Percentiles rank a stretch among this genome's conserved stretches.
phyloP scores from a whole-genome alignment of 2,329 filamentous ascomycete genomes.

The Botrytis porri region DNA sequence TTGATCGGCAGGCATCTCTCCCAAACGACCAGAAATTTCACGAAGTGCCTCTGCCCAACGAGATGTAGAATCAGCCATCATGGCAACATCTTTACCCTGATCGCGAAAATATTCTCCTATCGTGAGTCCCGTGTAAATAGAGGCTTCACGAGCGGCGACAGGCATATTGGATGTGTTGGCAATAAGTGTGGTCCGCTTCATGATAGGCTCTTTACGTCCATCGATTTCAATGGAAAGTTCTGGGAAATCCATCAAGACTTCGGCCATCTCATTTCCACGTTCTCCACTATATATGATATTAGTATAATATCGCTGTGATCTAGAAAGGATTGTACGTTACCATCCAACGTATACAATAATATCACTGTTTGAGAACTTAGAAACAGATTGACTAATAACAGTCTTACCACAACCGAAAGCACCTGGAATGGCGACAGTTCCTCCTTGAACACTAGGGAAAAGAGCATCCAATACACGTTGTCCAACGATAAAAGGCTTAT shows the following conservation, averaged over 20 bases:
- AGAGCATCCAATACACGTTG: conserved; percentile 95
- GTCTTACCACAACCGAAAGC: conserved; percentile 99
- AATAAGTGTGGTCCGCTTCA: conserved; percentile 98
- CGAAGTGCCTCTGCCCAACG: conserved; percentile 98
- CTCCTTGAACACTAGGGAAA: conserved; percentile 94
- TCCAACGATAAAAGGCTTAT: conserved; percentile 90
- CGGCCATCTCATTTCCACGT: conserved; percentile 98
- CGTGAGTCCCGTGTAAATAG: conserved; percentile 89
- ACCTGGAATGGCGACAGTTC: conserved; percentile 95
- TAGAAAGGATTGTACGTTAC: background rate
- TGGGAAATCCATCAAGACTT: conserved; percentile 99
- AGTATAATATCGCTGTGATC: background rate
- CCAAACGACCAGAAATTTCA: conserved; percentile 97
- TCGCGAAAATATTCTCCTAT: conserved; percentile 97
- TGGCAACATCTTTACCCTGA: conserved; percentile 94
- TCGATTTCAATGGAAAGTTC: conserved; percentile 94
- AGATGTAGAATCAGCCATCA: conserved; percentile 99
- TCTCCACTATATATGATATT: conserved; percentile 52
- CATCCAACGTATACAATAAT: conserved; percentile 95
- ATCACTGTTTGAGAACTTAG: conserved; percentile 99
- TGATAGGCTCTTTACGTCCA: conserved; percentile 95
- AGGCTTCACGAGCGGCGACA: conserved; percentile 95
- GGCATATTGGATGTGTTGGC: conserved; percentile 99
- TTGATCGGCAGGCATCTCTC: conserved; percentile 99
- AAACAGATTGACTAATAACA: conserved; percentile 96